Conservation (phyloP, 2,329 filamentous ascomycete species). For the Leptographium galeiforme region DNA sequence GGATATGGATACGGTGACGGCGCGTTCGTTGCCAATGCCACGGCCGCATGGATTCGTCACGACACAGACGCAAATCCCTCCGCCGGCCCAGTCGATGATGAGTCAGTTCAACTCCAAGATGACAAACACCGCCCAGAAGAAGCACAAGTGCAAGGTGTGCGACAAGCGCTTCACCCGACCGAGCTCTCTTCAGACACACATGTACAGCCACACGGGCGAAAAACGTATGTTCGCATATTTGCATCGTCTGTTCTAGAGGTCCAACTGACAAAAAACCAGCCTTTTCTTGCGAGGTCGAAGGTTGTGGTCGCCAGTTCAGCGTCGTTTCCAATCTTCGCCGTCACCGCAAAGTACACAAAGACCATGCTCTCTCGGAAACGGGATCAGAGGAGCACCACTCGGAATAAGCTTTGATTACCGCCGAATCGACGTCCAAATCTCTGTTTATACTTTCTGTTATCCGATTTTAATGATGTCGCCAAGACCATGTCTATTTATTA, state of each 20-base stretch:
- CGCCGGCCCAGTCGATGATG: constrained; percentile 95
- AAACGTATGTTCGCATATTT: constrained; percentile 61
- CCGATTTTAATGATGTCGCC: too few species aligned
- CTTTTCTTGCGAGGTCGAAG: constrained; percentile 86
- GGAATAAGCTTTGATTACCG: constrained; percentile 23
- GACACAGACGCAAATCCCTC: constrained; percentile 30
- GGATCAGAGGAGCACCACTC: constrained; percentile 52
- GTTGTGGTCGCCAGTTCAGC: constrained; percentile 90
- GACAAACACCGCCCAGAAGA: constrained; percentile 91
- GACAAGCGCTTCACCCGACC: constrained; percentile 94
- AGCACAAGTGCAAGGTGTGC: constrained; percentile 98
- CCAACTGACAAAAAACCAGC: constrained; percentile 36
- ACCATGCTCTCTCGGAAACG: constrained; percentile 50
- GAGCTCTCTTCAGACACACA: constrained; percentile 89
- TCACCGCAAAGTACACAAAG: constrained; percentile 93
- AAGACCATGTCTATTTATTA: too few species aligned
- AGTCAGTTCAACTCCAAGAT: constrained; percentile 95
- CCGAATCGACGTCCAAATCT: background rate
- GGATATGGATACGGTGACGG: constrained; percentile 70
- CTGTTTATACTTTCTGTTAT: background rate
- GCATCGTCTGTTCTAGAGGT: background rate
- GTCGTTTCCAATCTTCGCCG: constrained; percentile 91
- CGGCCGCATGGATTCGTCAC: constrained; percentile 51
- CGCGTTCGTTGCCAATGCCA: constrained; percentile 77
- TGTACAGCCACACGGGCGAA: constrained; percentile 96